Base-by-base conservation (phyloP, 257 asterid species). In the Euphrasia confusa region DNA sequence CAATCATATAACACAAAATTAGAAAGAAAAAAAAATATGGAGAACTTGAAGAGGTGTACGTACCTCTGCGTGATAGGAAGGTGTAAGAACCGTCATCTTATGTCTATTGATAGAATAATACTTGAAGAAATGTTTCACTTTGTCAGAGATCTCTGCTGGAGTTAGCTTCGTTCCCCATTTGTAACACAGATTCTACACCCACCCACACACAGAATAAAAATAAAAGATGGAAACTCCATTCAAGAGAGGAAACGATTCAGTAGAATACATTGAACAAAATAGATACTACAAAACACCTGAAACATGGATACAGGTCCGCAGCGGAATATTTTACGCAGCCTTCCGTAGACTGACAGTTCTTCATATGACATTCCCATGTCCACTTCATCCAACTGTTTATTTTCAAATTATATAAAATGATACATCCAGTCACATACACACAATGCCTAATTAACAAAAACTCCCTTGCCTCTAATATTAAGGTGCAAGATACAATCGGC, bases 221-320 rank as follows among this genome's bases (percentile, higher is more conserved):
- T 21, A 54, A 17, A 42, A 58, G n/a, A 57, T 18, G 11, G 58
- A 44, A 64, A 37, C 14, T 5, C 35, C 5, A 1, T 21, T n/a
- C 12, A 61, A 13, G 10, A 65, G 40, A 35, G 40, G 40, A 17
- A 54, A 63, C 18, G 26, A 48, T 39, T 14, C 52, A 21, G 44
- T 7, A 61, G 50, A 55, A 64, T 53, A 8, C 15, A 27, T 24
- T 47, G 30, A 50, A 42, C 49, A 35, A 62, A 54, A 47, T 30
- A 63, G 60, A 58, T 49, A 21, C 24, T 21, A 21, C 8, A 35
- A 68, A 80, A 17, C 66, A 92, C 98, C 98, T 92, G 86, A 70
- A 92, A 92, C 97, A 92, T 89, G 52, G 98, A 89, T 26, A 89
- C 90, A 44, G 99, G 99, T 18, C 97, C 99, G 33, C 96, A 86